phyloP scores from a whole-genome alignment of 306 rosid genomes.

The Malus orientalis region DNA sequence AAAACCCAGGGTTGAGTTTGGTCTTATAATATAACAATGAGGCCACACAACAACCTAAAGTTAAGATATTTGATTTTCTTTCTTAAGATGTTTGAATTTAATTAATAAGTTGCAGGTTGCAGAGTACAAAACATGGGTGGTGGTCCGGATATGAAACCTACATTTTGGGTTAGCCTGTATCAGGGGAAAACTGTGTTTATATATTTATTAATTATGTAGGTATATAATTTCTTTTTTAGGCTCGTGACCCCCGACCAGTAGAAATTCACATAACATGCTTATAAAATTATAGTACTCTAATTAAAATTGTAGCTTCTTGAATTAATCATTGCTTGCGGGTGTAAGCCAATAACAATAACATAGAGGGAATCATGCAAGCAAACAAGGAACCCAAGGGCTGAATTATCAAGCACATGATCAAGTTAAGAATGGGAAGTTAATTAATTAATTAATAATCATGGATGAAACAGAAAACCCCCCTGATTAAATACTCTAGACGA shows the following conservation, averaged over 20 bases:
- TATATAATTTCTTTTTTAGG: background rate
- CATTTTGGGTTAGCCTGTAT: background rate
- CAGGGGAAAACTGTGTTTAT: slow-evolving; percentile 8
- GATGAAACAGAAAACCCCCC: background rate
- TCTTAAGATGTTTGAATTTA: background rate
- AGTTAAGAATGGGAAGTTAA: background rate
- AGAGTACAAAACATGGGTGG: background rate
- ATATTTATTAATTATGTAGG: background rate
- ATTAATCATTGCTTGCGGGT: background rate
- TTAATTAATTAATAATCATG: background rate
- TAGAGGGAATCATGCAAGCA: background rate
- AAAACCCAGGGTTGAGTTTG: too few relatives aligned
- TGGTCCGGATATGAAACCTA: background rate
- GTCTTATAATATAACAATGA: background rate
- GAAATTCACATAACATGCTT: slow-evolving; percentile 1
- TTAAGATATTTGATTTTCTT: background rate
- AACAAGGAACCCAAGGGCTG: background rate
- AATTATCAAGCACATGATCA: background rate
- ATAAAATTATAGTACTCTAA: background rate
- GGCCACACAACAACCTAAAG: background rate
- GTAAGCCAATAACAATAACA: background rate
- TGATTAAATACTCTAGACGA: too few relatives aligned
- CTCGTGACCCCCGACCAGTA: slow-evolving; percentile 1
- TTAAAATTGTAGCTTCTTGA: background rate
- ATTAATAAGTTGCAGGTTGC: background rate